Evolutionary conservation across 1,139 yeast genomes (phyloP).

Genomic region (Candida sp.): DNA sequence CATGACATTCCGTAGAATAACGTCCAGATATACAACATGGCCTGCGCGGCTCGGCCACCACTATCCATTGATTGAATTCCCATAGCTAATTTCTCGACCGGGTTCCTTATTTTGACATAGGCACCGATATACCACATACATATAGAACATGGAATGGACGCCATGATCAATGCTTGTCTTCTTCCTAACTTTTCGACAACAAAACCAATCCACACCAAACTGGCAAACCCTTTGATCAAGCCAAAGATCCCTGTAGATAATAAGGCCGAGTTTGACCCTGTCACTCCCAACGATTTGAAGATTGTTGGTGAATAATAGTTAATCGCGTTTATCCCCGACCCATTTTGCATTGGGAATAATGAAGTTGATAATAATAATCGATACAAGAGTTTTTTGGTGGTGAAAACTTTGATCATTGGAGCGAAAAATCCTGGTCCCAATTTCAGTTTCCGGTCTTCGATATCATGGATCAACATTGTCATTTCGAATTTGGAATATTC

Average conservation of each 20-base stretch:
- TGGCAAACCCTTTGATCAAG: constrained; percentile 41
- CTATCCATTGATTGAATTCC: constrained; percentile 17
- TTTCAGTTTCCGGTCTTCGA: constrained; percentile 16
- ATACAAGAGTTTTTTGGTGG: constrained; percentile 18
- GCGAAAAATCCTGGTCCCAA: constrained; percentile 23
- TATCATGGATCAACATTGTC: constrained; percentile 17
- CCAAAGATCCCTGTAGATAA: constrained; percentile 62
- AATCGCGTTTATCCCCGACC: constrained; percentile 32
- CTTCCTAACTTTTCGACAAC: constrained; percentile 48
- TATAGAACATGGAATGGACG: constrained; percentile 42
- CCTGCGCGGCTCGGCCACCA: constrained; percentile 50
- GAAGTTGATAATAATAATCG: constrained; percentile 24
- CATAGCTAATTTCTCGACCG: constrained; percentile 23
- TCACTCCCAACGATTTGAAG: constrained; percentile 28
- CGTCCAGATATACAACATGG: constrained; percentile 47
- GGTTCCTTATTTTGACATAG: constrained; percentile 40
- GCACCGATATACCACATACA: constrained; percentile 51
- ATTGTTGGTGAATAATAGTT: constrained; percentile 32
- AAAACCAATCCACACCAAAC: constrained; percentile 42
- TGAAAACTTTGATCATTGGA: constrained; percentile 22
- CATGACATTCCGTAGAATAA: constrained; percentile 39
- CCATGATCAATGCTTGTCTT: constrained; percentile 39
- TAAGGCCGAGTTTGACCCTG: constrained; percentile 37
- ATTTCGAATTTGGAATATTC: constrained; percentile 25
- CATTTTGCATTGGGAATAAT: constrained; percentile 31